phyloP scores from a whole-genome alignment of 257 asterid genomes.

The Nicotiana tabacum region DNA sequence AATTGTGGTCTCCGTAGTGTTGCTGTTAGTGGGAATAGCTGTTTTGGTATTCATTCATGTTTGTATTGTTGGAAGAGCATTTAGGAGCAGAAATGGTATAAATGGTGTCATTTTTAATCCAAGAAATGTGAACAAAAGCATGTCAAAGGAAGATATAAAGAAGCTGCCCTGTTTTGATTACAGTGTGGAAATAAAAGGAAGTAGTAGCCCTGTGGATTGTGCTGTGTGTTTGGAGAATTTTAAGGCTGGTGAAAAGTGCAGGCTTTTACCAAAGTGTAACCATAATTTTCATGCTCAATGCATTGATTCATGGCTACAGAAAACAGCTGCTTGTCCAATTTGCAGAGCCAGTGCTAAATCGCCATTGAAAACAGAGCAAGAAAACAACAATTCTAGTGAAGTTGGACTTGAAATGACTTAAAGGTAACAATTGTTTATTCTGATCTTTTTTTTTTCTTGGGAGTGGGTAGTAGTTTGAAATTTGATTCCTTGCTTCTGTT shows the following conservation, averaged over 20 bases:
- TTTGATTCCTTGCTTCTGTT: not conserved
- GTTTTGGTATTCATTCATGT: constrained; percentile 41
- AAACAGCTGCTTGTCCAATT: constrained; percentile 57
- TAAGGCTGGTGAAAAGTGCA: constrained; percentile 53
- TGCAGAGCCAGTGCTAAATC: constrained; percentile 43
- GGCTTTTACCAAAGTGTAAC: constrained; percentile 42
- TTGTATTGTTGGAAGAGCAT: constrained; percentile 60
- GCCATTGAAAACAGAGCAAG: constrained; percentile 5
- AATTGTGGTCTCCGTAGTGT: constrained; percentile 33
- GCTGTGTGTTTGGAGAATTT: constrained; percentile 61
- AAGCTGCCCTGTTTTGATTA: constrained; percentile 51
- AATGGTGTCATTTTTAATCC: not conserved
- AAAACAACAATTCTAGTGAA: constrained; percentile 19
- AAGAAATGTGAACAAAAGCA: constrained; percentile 18
- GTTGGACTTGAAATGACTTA: constrained; percentile 25
- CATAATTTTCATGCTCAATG: constrained; percentile 60
- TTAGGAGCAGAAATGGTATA: constrained; percentile 13
- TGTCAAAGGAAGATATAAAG: constrained; percentile 47
- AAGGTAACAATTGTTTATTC: not conserved
- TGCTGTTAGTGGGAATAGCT: constrained; percentile 39
- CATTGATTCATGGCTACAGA: constrained; percentile 58
- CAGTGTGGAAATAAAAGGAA: constrained; percentile 24
- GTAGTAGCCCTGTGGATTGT: constrained; percentile 28
- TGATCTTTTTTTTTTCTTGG: not conserved
- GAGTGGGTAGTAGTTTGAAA: not conserved